phyloP scores from a whole-genome alignment of 805 yeast species.

The Komagataella kurtzmanii region DNA sequence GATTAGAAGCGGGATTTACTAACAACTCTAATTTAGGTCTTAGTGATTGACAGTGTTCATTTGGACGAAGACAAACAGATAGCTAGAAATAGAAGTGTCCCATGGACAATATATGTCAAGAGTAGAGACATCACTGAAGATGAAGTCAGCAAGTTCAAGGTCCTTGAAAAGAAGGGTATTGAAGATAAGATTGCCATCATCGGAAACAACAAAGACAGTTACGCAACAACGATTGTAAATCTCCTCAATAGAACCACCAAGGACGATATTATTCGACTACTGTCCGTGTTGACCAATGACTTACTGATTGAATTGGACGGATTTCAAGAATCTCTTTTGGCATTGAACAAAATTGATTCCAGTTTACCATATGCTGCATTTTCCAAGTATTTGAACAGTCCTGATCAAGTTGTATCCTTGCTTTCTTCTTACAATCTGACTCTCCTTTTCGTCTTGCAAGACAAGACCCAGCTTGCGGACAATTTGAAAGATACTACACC shows the following conservation, averaged over 20 bases:
- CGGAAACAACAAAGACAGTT: slow-evolving; percentile 29
- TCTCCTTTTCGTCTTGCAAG: slow-evolving; percentile 24
- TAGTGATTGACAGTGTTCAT: slow-evolving; percentile 48
- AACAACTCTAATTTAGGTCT: slow-evolving; percentile 9
- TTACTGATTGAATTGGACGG: slow-evolving; percentile 23
- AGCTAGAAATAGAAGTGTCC: slow-evolving; percentile 68
- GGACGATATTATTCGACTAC: slow-evolving; percentile 54
- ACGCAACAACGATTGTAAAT: slow-evolving; percentile 39
- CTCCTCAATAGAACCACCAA: slow-evolving; percentile 39
- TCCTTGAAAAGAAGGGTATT: slow-evolving; percentile 19
- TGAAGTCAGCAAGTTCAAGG: slow-evolving; percentile 39
- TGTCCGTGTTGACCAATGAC: slow-evolving; percentile 50
- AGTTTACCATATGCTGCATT: slow-evolving; percentile 42
- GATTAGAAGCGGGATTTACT: neutral
- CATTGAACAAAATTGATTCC: slow-evolving; percentile 24
- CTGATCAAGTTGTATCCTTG: slow-evolving; percentile 43
- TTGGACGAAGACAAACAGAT: slow-evolving; percentile 52
- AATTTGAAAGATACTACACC: slow-evolving; percentile 3
- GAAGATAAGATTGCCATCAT: slow-evolving; percentile 29
- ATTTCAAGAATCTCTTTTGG: slow-evolving; percentile 19
- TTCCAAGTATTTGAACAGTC: slow-evolving; percentile 32
- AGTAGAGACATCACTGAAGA: slow-evolving; percentile 51
- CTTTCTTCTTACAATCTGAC: slow-evolving; percentile 43
- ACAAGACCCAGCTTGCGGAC: slow-evolving; percentile 3
- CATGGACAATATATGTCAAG: slow-evolving; percentile 86